These are phyloP conservation scores for Chiua sp. DNA, from an alignment of 1,284 basidiomycete genomes.

Conservation along the genomic window DNA sequence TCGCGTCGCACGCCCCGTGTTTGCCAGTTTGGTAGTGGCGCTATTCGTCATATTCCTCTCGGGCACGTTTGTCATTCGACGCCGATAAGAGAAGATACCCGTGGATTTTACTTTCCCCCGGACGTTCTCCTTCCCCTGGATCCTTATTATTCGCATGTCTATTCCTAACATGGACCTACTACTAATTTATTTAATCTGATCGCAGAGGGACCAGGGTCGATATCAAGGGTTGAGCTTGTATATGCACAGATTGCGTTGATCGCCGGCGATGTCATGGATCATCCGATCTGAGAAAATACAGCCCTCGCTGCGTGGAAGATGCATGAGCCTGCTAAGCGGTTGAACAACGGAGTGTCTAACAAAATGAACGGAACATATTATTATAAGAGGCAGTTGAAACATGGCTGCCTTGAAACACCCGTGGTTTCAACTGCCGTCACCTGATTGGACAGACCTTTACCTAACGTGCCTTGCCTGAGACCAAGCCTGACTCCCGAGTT, in stretches of 20 bases:
- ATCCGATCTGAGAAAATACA: background rate
- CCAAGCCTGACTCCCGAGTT: background rate
- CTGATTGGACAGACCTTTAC: background rate
- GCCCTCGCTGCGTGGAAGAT: background rate
- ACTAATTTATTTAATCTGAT: background rate
- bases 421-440: background rate
- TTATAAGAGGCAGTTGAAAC: background rate
- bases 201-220: no score
- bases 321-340: background rate
- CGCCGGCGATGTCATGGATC: no score
- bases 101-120: background rate
- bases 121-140: background rate
- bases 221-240: no score
- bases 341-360: background rate
- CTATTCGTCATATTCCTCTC: slow-evolving; percentile 74
- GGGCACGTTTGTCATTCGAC: slow-evolving; percentile 49
- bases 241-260: no score
- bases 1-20: slow-evolving; percentile 60
- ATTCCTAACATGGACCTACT: background rate
- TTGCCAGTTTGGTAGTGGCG: slow-evolving; percentile 65
- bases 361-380: background rate
- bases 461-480: background rate
- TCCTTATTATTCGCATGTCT: background rate
- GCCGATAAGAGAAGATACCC: slow-evolving; percentile 5
- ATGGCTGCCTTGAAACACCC: background rate